These are phyloP conservation scores for Biscogniauxia marginata DNA, from an alignment of 2,329 filamentous ascomycete genomes.

Conservation along the genomic window DNA sequence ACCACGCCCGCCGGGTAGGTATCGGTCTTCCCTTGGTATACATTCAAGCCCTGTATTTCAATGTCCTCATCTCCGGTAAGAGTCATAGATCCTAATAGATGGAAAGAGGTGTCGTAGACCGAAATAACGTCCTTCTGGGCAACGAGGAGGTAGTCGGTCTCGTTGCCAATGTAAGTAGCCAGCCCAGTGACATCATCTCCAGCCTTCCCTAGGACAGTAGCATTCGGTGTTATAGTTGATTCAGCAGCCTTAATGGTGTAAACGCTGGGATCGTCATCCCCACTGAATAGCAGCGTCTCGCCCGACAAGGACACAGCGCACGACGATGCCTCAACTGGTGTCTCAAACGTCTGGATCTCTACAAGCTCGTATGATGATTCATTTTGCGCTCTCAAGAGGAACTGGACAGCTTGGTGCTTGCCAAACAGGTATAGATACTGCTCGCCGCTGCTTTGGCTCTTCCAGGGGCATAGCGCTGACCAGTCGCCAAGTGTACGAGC, in stretches of 20 bases:
- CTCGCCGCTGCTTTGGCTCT: slow-evolving; percentile 37
- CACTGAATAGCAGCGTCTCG: slow-evolving; percentile 40
- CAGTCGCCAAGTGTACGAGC: slow-evolving; percentile 43
- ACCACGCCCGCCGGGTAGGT: slow-evolving; percentile 39
- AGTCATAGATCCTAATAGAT: slow-evolving; percentile 35
- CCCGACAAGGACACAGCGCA: slow-evolving; percentile 40
- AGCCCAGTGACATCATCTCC: slow-evolving; percentile 41
- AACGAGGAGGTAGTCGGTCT: slow-evolving; percentile 41
- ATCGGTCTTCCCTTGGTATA: slow-evolving; percentile 38
- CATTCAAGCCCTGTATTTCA: slow-evolving; percentile 40
- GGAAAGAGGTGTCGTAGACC: slow-evolving; percentile 38
- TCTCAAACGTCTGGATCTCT: slow-evolving; percentile 44
- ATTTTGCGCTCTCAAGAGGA: slow-evolving; percentile 34
- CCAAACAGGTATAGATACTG: slow-evolving; percentile 47
- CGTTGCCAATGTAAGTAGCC: slow-evolving; percentile 38
- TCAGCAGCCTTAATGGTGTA: slow-evolving; percentile 41
- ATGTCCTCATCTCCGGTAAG: slow-evolving; percentile 41
- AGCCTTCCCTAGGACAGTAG: slow-evolving; percentile 37
- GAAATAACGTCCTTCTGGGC: slow-evolving; percentile 38
- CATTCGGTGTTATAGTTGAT: slow-evolving; percentile 35
- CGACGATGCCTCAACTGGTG: slow-evolving; percentile 41
- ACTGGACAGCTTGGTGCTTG: slow-evolving; percentile 39
- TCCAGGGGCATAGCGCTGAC: slow-evolving; percentile 47
- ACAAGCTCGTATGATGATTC: slow-evolving; percentile 34
- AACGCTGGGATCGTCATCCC: slow-evolving; percentile 37